Evolutionary conservation across 768 basidiomycete genomes (phyloP).

Genomic region (Phylloporus arenicola): DNA sequence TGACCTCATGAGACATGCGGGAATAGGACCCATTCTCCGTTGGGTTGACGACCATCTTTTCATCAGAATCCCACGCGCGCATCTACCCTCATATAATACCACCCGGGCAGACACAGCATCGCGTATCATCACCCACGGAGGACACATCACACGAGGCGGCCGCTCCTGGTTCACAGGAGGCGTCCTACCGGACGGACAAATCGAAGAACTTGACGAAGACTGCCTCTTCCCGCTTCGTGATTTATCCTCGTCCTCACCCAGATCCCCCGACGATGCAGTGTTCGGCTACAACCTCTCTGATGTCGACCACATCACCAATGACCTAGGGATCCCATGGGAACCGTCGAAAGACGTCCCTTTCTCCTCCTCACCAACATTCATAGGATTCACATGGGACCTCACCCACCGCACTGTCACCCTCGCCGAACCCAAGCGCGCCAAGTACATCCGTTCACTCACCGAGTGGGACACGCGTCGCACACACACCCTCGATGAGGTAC

Average conservation of each 20-base stretch:
- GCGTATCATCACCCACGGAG: too few species aligned
- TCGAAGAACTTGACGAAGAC: background rate
- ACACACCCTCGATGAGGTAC: background rate
- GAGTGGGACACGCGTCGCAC: background rate
- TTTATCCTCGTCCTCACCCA: background rate
- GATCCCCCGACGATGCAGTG: fast-evolving
- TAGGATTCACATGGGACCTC: constrained; percentile 22
- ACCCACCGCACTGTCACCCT: background rate
- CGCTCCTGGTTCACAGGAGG: background rate
- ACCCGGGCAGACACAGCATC: background rate
- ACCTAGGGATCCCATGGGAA: background rate
- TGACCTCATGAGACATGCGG: background rate
- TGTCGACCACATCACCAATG: background rate
- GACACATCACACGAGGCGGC: background rate
- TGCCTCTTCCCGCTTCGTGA: background rate
- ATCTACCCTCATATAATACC: too few species aligned
- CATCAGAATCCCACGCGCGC: background rate
- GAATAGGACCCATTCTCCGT: background rate
- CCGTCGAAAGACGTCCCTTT: background rate
- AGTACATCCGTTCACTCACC: background rate
- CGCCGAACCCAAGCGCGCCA: fast-evolving
- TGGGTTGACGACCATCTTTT: constrained; percentile 8
- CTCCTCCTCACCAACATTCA: constrained; percentile 17
- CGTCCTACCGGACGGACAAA: too few species aligned
- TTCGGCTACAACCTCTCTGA: background rate